phyloP scores from a whole-genome alignment of 148 eudicot genomes.

The Vaccinium corymbosum region DNA sequence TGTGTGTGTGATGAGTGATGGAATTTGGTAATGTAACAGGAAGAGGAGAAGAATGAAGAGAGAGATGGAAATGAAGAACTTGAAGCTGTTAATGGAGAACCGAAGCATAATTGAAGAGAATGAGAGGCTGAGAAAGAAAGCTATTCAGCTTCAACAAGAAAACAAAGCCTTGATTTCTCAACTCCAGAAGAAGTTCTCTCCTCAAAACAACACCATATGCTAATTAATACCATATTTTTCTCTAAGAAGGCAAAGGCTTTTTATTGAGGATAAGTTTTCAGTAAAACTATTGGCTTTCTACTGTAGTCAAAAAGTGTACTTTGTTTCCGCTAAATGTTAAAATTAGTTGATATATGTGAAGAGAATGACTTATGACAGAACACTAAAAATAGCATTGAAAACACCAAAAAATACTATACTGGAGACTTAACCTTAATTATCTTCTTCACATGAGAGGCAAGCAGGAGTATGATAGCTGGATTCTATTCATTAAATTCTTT shows the following conservation, averaged over 20 bases:
- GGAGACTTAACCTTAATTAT: neutral
- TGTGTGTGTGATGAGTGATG: neutral
- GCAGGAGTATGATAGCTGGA: too few relatives aligned
- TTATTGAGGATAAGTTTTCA: neutral
- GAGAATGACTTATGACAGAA: too few relatives aligned
- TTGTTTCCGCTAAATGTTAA: too few relatives aligned
- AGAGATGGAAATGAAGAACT: slow-evolving; percentile 49
- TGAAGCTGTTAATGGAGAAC: slow-evolving; percentile 47
- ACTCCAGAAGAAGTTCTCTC: slow-evolving; percentile 23
- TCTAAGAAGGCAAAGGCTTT: neutral
- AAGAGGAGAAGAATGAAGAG: slow-evolving; percentile 19
- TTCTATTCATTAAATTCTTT: too few relatives aligned
- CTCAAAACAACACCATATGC: neutral
- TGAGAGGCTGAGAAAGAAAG: slow-evolving; percentile 47
- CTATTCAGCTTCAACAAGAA: slow-evolving; percentile 43
- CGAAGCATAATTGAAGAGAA: slow-evolving; percentile 49
- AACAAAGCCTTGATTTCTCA: slow-evolving; percentile 42
- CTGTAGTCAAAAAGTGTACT: too few relatives aligned
- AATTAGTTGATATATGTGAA: too few relatives aligned
- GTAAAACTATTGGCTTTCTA: too few relatives aligned
- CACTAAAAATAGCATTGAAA: too few relatives aligned
- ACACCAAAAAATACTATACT: too few relatives aligned
- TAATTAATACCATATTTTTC: neutral
- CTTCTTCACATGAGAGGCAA: neutral
- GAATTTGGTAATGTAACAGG: slow-evolving; percentile 20